Evolutionary conservation across 2,329 filamentous ascomycete genomes (phyloP).

Genomic region (Fusarium nelsonii): DNA sequence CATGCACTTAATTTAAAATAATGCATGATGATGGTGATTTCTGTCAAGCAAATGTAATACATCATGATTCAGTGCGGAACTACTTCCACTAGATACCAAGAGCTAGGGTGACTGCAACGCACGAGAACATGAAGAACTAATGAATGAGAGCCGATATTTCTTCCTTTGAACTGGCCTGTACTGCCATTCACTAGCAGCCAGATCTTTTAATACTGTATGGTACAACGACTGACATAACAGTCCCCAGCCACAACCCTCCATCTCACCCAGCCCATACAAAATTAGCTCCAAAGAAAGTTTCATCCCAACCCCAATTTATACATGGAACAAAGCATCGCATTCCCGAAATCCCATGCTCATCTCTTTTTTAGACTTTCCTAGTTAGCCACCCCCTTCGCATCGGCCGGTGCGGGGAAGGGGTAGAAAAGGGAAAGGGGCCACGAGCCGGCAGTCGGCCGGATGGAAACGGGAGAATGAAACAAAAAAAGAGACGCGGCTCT

Average conservation of each 20-base stretch:
- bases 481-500: conserved; percentile 11
- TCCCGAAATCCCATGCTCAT: conserved; percentile 17
- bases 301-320: not conserved
- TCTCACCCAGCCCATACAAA: conserved; percentile 3
- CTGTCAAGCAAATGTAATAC: not conserved
- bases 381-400: conserved; percentile 18
- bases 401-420: conserved; percentile 16
- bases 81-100: no score
- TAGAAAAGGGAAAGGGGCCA: not conserved
- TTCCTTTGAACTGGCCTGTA: no score
- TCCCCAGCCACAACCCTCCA: not conserved
- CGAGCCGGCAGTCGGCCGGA: conserved; percentile 17
- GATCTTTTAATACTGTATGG: not conserved
- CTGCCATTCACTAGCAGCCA: no score
- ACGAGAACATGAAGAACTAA: not conserved
- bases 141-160: not conserved
- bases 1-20: not conserved
- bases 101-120: no score
- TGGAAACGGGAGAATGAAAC: conserved; percentile 13
- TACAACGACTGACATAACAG: not conserved
- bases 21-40: not conserved
- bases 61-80: not conserved
- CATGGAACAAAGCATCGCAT: conserved; percentile 29
- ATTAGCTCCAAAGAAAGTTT: conserved; percentile 5
- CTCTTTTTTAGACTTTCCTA: conserved; percentile 33